Conservation (phyloP, 2,329 filamentous ascomycete genomes). For the Xylaria sp. region DNA sequence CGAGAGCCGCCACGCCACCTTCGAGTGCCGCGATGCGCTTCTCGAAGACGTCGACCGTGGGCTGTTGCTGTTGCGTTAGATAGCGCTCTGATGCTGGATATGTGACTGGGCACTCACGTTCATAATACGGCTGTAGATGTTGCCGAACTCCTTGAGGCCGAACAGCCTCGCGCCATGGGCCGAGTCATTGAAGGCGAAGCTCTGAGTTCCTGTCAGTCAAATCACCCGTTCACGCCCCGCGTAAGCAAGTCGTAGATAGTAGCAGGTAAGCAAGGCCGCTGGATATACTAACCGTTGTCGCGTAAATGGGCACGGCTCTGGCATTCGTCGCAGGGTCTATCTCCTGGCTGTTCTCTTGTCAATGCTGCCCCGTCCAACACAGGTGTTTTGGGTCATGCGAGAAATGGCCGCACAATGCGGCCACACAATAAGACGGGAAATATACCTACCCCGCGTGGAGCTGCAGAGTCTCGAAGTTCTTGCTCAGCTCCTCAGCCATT, state of each 20-base stretch:
- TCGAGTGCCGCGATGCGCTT: slow-evolving; percentile 96
- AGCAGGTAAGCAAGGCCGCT: background rate
- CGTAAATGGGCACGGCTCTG: slow-evolving; percentile 94
- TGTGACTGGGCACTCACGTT: slow-evolving; percentile 62
- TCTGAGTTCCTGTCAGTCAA: slow-evolving; percentile 56
- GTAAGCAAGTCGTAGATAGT: background rate
- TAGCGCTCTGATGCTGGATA: background rate
- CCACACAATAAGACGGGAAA: background rate
- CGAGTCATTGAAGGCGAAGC: slow-evolving; percentile 92
- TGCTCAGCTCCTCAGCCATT: slow-evolving; percentile 56
- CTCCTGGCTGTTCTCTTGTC: slow-evolving; percentile 64
- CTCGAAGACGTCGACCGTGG: slow-evolving; percentile 94
- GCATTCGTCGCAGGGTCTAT: slow-evolving; percentile 83
- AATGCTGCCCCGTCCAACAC: slow-evolving; percentile 13
- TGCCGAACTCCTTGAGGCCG: slow-evolving; percentile 94
- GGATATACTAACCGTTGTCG: slow-evolving; percentile 66
- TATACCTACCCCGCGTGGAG: slow-evolving; percentile 76
- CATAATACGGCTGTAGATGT: slow-evolving; percentile 97
- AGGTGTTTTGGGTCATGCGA: background rate
- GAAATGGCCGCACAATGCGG: background rate
- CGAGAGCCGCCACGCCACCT: slow-evolving; percentile 85
- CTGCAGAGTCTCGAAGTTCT: slow-evolving; percentile 83
- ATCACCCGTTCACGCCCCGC: background rate
- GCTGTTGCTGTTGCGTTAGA: slow-evolving; percentile 54
- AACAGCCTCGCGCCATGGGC: slow-evolving; percentile 95